Evolutionary conservation across 108 stramenopile species (phyloP).

Genomic region (Nannochloropsis salina): DNA sequence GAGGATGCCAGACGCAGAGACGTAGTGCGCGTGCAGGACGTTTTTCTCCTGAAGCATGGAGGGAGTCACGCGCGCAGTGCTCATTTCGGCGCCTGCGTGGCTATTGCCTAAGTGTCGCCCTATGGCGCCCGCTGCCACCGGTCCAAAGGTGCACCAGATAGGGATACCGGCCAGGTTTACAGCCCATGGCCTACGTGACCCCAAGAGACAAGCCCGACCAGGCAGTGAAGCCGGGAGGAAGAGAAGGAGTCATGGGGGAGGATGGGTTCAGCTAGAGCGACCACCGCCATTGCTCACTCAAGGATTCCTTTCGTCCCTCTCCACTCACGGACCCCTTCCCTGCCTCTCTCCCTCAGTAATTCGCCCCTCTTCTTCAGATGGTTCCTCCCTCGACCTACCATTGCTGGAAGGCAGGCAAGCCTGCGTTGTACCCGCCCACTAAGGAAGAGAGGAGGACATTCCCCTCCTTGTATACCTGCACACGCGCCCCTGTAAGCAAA

Average conservation of each 20-base stretch:
- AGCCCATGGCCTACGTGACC: not conserved
- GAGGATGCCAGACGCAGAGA: not conserved
- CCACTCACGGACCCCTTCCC: not conserved
- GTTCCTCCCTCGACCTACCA: not conserved
- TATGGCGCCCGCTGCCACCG: not conserved
- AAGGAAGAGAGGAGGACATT: not conserved
- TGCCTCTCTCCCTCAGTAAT: not conserved
- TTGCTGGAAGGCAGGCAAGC: not conserved
- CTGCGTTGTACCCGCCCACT: constrained; percentile 12
- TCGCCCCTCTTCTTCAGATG: not conserved
- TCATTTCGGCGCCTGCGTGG: constrained; percentile 10
- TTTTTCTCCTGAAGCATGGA: not conserved
- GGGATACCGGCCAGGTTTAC: not conserved
- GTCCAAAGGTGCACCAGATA: constrained; percentile 1
- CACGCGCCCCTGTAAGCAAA: not conserved
- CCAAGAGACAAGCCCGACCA: no score
- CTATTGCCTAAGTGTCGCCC: not conserved
- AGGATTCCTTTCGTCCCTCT: no score
- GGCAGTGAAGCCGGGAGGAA: not conserved
- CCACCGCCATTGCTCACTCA: no score
- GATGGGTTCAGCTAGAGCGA: not conserved
- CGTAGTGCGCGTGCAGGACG: not conserved
- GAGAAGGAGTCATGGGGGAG: not conserved
- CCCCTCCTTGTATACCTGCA: not conserved
- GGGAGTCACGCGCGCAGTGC: not conserved